These are phyloP conservation scores for Urtica urens DNA, from an alignment of 306 rosid species.

Conservation along the genomic window DNA sequence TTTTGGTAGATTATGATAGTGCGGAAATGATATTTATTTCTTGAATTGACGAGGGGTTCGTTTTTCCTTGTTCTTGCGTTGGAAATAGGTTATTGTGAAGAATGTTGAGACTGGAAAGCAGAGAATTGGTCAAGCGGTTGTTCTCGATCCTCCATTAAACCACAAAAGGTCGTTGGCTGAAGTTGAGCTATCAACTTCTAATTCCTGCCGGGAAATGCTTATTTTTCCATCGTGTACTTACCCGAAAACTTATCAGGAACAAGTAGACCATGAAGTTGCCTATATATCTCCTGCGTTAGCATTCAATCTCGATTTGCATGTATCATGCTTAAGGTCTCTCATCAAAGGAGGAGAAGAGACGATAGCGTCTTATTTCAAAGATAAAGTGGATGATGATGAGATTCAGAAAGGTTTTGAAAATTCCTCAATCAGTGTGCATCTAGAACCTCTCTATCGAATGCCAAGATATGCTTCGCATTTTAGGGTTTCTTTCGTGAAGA, in stretches of 20 bases:
- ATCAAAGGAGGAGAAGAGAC: slow-evolving; percentile 44
- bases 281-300: slow-evolving; percentile 70
- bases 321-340: slow-evolving; percentile 56
- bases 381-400: slow-evolving; percentile 33
- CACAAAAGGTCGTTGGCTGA: slow-evolving; percentile 4
- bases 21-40: neutral
- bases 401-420: slow-evolving; percentile 19
- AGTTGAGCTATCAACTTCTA: slow-evolving; percentile 19
- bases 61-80: neutral
- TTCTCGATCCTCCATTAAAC: slow-evolving; percentile 57
- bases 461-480: slow-evolving; percentile 67
- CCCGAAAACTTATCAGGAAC: slow-evolving; percentile 20
- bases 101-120: slow-evolving; percentile 43
- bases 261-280: slow-evolving; percentile 33
- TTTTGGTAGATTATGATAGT: too few species aligned
- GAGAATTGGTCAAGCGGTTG: slow-evolving; percentile 61
- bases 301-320: slow-evolving; percentile 73
- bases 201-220: slow-evolving; percentile 38
- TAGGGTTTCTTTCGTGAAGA: slow-evolving; percentile 75
- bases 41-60: neutral
- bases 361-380: slow-evolving; percentile 49
- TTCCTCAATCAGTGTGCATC: slow-evolving; percentile 32
- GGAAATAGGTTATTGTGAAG: slow-evolving; percentile 53
- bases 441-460: slow-evolving; percentile 36
- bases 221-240: slow-evolving; percentile 53